Conservation (phyloP, 2,329 filamentous ascomycete genomes). For the Alternaria angustiovoidea region DNA sequence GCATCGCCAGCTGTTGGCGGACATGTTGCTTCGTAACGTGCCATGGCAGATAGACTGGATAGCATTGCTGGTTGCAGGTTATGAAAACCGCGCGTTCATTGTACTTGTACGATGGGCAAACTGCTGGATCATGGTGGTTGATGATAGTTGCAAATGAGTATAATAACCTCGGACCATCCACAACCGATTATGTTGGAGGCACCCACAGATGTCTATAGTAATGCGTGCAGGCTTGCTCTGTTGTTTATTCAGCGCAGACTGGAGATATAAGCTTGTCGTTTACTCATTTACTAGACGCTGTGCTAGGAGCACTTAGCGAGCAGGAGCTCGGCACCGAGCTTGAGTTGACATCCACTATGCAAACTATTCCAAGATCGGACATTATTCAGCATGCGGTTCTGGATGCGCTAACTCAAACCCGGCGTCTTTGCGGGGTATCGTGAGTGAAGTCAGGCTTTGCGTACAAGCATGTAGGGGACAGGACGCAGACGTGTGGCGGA, state of each 20-base stretch:
- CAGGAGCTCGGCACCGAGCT: background rate
- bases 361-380: constrained; percentile 2
- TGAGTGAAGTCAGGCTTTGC: constrained; percentile 7
- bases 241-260: background rate
- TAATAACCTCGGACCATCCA: background rate
- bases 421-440: constrained; percentile 5
- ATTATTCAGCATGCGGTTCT: constrained; percentile 11
- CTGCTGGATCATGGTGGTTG: constrained; percentile 14
- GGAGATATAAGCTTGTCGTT: background rate
- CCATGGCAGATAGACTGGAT: constrained; percentile 6
- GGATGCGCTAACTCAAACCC: constrained; percentile 6
- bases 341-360: background rate
- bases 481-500: constrained; percentile 6
- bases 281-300: background rate
- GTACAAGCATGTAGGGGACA: background rate
- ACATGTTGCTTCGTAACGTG: constrained; percentile 15
- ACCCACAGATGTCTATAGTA: background rate
- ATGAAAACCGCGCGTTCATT: constrained; percentile 13
- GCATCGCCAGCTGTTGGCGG: constrained; percentile 10
- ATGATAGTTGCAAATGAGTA: background rate
- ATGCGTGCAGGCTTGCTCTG: background rate
- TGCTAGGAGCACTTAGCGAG: constrained; percentile 1
- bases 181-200: background rate
- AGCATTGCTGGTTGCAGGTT: constrained; percentile 15
- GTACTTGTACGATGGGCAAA: constrained; percentile 29